Percentiles rank a stretch among this genome's conserved stretches.
Conservation (phyloP, 148 eudicot genomes). For the Chenopodium quinoa region DNA sequence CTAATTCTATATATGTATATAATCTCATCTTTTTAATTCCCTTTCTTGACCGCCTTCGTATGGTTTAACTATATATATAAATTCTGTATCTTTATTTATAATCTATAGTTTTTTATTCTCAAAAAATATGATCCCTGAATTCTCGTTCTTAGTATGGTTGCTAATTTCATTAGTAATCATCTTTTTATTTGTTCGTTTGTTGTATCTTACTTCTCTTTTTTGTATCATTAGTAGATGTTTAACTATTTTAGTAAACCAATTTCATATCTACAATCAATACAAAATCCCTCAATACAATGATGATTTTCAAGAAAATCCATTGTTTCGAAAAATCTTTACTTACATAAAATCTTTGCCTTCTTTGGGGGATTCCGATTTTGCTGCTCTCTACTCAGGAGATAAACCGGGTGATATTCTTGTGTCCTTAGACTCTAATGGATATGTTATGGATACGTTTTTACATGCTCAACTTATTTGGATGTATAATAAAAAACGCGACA, state of each 20-base stretch:
- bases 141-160: slow-evolving; percentile 11
- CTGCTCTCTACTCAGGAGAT: slow-evolving; percentile 49
- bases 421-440: slow-evolving; percentile 40
- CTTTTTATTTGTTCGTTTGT: slow-evolving; percentile 20
- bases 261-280: slow-evolving; percentile 46
- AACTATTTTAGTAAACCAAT: slow-evolving; percentile 27
- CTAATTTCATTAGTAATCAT: slow-evolving; percentile 4
- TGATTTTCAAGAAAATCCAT: slow-evolving; percentile 50
- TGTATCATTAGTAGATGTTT: slow-evolving; percentile 22
- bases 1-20: neutral
- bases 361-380: slow-evolving; percentile 55
- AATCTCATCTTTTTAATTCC: neutral
- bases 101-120: neutral
- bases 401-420: slow-evolving; percentile 53
- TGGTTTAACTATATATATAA: neutral
- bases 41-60: slow-evolving; percentile 1
- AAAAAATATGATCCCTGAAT: slow-evolving; percentile 16
- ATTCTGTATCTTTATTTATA: neutral
- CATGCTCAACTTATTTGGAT: slow-evolving; percentile 48
- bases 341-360: slow-evolving; percentile 52
- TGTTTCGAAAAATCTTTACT: slow-evolving; percentile 41
- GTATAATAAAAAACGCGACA: slow-evolving; percentile 29
- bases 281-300: slow-evolving; percentile 55
- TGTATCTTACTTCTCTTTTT: slow-evolving; percentile 39
- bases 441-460: slow-evolving; percentile 43